Conservation (phyloP, 2,329 filamentous ascomycete genomes). For the Ophiostoma sp. region DNA sequence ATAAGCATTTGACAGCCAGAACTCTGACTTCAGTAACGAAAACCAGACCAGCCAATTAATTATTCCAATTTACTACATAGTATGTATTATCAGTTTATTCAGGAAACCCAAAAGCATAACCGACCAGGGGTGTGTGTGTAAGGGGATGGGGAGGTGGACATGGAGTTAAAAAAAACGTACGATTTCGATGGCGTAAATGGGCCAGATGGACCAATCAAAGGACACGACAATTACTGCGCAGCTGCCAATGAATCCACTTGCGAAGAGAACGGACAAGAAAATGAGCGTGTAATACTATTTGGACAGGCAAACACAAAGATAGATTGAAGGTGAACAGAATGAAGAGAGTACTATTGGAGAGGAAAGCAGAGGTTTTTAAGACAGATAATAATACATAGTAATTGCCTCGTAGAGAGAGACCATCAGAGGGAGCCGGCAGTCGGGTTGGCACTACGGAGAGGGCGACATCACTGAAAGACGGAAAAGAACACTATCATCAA, state of each 20-base stretch:
- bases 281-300: background rate
- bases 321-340: background rate
- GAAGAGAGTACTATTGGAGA: background rate
- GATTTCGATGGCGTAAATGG: constrained; percentile 30
- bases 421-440: too few relatives aligned
- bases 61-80: too few relatives aligned
- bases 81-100: background rate
- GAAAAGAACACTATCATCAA: background rate
- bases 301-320: background rate
- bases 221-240: background rate
- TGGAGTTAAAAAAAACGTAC: constrained; percentile 33
- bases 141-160: constrained; percentile 27
- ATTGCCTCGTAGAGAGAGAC: too few relatives aligned
- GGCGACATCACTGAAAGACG: background rate
- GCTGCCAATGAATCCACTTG: background rate
- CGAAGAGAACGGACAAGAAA: background rate
- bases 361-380: too few relatives aligned
- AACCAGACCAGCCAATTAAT: too few relatives aligned
- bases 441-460: too few relatives aligned
- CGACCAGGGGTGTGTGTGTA: constrained; percentile 26
- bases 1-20: too few relatives aligned
- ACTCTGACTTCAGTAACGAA: too few relatives aligned
- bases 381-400: too few relatives aligned
- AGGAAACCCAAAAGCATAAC: constrained; percentile 16
- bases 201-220: constrained; percentile 30